A percentile compares a stretch with the other conserved stretches of the same genome.
These are phyloP conservation scores for Hebeloma cylindrosporum DNA, from an alignment of 768 basidiomycete genomes.

Conservation along the genomic window DNA sequence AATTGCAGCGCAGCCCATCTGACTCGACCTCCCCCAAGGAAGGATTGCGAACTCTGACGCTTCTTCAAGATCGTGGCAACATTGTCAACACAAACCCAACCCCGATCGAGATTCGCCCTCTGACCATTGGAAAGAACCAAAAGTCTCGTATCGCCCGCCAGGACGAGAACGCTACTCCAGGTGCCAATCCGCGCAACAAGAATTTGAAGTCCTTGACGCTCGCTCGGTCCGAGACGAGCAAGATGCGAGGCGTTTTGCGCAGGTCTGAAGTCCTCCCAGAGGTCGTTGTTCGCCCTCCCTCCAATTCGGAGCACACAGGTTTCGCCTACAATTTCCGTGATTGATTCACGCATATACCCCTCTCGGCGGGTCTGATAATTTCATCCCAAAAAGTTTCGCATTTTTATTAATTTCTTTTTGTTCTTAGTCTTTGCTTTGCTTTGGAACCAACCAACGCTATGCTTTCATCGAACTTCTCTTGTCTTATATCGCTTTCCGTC, in stretches of 20 bases:
- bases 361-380: neutral
- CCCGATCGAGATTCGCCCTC: constrained; percentile 47
- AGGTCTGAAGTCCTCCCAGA: constrained; percentile 57
- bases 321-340: constrained; percentile 46
- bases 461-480: constrained; percentile 19
- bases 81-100: constrained; percentile 31
- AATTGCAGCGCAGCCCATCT: constrained; percentile 43
- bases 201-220: constrained; percentile 61
- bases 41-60: constrained; percentile 60
- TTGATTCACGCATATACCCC: constrained; percentile 27
- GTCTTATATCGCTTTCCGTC: constrained; percentile 8
- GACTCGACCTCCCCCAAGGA: constrained; percentile 42
- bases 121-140: constrained; percentile 58
- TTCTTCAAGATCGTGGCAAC: constrained; percentile 59
- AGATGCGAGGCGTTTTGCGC: constrained; percentile 56
- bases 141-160: constrained; percentile 33
- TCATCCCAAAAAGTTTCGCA: neutral
- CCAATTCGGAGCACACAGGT: constrained; percentile 43
- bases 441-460: too few species aligned
- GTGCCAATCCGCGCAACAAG: constrained; percentile 33
- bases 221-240: constrained; percentile 61
- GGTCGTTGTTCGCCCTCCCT: constrained; percentile 63
- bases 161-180: constrained; percentile 43
- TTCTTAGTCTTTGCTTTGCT: constrained; percentile 14
- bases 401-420: neutral